Conservation (phyloP, 2,329 filamentous ascomycete genomes). For the Bisporella sp. region DNA sequence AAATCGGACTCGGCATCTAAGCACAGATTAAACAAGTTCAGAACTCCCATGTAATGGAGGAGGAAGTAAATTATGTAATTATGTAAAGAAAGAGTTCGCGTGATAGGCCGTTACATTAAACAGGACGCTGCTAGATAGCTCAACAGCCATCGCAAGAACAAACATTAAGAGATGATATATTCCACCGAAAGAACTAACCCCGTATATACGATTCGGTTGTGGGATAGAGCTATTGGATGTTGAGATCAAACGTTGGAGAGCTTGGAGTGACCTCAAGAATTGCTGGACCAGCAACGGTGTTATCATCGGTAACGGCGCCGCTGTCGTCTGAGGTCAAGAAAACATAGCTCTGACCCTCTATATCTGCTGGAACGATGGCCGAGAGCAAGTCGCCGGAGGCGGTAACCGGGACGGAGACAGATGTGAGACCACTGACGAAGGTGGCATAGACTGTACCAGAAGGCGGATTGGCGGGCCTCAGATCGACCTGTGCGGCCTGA, state of each 20-base stretch:
- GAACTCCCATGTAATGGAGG: too few relatives aligned
- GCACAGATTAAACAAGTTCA: too few relatives aligned
- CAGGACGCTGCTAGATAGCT: too few relatives aligned
- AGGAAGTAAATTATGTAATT: too few relatives aligned
- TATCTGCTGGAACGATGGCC: constrained; percentile 24
- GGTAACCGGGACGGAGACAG: constrained; percentile 26
- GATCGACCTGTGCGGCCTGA: constrained; percentile 16
- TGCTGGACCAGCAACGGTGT: constrained; percentile 31
- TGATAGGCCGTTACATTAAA: too few relatives aligned
- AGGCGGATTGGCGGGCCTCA: constrained; percentile 20
- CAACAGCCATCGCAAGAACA: too few relatives aligned
- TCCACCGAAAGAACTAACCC: too few relatives aligned
- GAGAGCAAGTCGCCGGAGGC: constrained; percentile 21
- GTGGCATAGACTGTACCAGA: constrained; percentile 28
- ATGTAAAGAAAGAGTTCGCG: too few relatives aligned
- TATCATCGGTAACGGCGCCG: constrained; percentile 29
- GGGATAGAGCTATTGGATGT: constrained; percentile 7
- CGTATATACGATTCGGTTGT: too few relatives aligned
- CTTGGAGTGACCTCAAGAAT: constrained; percentile 27
- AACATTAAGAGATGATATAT: too few relatives aligned
- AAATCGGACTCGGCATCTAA: too few relatives aligned
- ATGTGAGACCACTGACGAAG: constrained; percentile 27
- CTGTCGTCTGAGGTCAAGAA: constrained; percentile 33
- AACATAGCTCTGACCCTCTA: constrained; percentile 33
- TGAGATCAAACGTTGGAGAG: constrained; percentile 20